Evolutionary conservation across 345 rosid genomes (phyloP), one percentile per base, ranked within the genome.

Genomic region (Toxicodendron radicans): DNA sequence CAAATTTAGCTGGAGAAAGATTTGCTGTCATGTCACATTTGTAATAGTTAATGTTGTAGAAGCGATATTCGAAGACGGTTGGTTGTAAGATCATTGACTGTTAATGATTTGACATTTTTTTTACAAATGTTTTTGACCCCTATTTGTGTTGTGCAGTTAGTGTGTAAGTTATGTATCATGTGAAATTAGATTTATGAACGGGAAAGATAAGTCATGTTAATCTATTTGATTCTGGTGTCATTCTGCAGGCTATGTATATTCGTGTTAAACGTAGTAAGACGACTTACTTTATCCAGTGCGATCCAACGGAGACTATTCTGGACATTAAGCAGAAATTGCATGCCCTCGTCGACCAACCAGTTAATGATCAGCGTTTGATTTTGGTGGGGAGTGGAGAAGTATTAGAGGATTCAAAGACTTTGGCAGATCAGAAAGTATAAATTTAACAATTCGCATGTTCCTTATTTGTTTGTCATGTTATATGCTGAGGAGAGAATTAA

Each of bases 271-370:
- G 90, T 56, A 76, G 76, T 81, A 95, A 91, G 86, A 85, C 90
- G 12, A 93, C 97, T 56, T 93, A 89, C 85, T 95, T 95, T 74
- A 79, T 95, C 83, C 91, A 85, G 56, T 95, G 97, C 68, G 98
- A 90, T 58, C 91, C 97, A 41, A 91, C 97, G 43, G 99, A 89
- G 88, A 88, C 92, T 58, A 79, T 81, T 71, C 70, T 86, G 77
- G 90, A 84, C 69, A 79, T 95, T 58, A 95, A 95, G 85, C 88
- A 89, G 79, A 95, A 91, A 81, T 77, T 93, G 85, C 79, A 76
- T 72, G 54, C 66, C 58, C 91, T 92, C 71, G 85, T 83, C 74
- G 94, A 92, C 75, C 89, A 87, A 61, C 89, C 92, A 35, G 88
- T 81, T 73, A 80, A 76, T 51, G 87, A 92, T 78, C 97, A 94